Base-by-base conservation (phyloP, 805 yeast genomes). In the Isabelozyma pseudorhagii region DNA sequence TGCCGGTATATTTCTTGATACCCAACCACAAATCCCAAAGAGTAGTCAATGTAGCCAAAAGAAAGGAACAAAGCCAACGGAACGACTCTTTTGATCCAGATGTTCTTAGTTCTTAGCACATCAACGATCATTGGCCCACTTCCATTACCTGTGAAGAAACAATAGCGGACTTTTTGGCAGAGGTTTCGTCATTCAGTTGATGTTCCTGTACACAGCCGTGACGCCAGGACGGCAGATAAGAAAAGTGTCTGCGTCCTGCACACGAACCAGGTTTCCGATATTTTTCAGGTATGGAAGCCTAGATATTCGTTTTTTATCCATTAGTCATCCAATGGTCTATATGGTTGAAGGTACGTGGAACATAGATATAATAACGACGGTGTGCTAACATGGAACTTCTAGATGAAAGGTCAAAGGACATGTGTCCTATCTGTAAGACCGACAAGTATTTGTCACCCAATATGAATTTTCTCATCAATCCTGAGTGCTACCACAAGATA, bases 351-450 rank as follows among this genome's bases (percentile, higher is more conserved):
- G 44, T 41, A 41, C 10, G 44, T 41, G 17, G 13, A 14, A 15
- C 17, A 8, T 38, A 14, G 15, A 11, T 8, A 15, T 4, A 6
- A 38, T 15, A 38, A 38, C 10, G 18, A 38, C 17, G 8, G 9
- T 9, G 40, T 31, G 15, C 49, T 40, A 14, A 53, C 18, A 25
- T 46, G 44, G 17, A 38, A 8, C n/a, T 38, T 36, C 38, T 48
- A 59, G 84, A 79, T 47, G 86, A 81, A 49, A 67, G 78, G 52
- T 63, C 79, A 47, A 76, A 77, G 74, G 96, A 89, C 67, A 87
- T 92, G 83, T 94, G 99, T 75, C 98, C 98, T 29, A 90, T 94
- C 61, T 94, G 99, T 77, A 90, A 93, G 70, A 90, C 97, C 44
- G 97, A 93, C 69, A 75, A 92, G 65, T 94, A 94, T 67, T 77